Percentiles rank a stretch among this genome's conserved stretches.
phyloP scores from a whole-genome alignment of 2,329 filamentous ascomycete genomes.

The Arthrobotrys conoides region DNA sequence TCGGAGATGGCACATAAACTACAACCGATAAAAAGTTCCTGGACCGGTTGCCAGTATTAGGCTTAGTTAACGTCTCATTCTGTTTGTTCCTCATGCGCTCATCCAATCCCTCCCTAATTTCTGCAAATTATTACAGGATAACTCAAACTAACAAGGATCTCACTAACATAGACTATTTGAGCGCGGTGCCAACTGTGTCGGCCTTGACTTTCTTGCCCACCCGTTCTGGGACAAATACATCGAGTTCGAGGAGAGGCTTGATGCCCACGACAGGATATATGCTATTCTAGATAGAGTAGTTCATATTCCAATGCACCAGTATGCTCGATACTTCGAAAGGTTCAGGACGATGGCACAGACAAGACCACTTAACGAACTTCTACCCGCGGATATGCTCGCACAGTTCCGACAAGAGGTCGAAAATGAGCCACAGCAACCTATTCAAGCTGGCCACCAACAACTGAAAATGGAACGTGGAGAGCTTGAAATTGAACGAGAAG shows the following conservation, averaged over 20 bases:
- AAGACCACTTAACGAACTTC: slow-evolving; percentile 80
- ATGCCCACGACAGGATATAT: slow-evolving; percentile 87
- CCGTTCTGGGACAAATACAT: slow-evolving; percentile 99
- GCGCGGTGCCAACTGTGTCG: slow-evolving; percentile 85
- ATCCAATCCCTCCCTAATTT: slow-evolving; percentile 68
- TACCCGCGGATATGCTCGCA: slow-evolving; percentile 76
- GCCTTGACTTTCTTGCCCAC: slow-evolving; percentile 92
- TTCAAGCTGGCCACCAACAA: slow-evolving; percentile 65
- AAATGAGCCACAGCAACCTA: slow-evolving; percentile 72
- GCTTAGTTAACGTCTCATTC: slow-evolving; percentile 70
- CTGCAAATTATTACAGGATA: slow-evolving; percentile 59
- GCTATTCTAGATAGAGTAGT: slow-evolving; percentile 85
- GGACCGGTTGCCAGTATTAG: slow-evolving; percentile 62
- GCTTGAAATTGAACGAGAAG: slow-evolving; percentile 84
- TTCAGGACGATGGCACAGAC: slow-evolving; percentile 83
- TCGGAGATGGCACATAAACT: slow-evolving; percentile 52
- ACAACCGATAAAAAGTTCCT: slow-evolving; percentile 56
- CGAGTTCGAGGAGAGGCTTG: slow-evolving; percentile 93
- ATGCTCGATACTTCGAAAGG: slow-evolving; percentile 92
- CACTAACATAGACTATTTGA: slow-evolving; percentile 82
- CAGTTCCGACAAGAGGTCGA: slow-evolving; percentile 81
- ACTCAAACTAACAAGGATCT: slow-evolving; percentile 67
- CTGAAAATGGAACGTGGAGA: slow-evolving; percentile 74
- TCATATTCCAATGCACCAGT: slow-evolving; percentile 94
- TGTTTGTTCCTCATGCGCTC: slow-evolving; percentile 71